Base-by-base conservation (phyloP, 768 basidiomycete genomes). In the Leccinum olivaceopallidum region DNA sequence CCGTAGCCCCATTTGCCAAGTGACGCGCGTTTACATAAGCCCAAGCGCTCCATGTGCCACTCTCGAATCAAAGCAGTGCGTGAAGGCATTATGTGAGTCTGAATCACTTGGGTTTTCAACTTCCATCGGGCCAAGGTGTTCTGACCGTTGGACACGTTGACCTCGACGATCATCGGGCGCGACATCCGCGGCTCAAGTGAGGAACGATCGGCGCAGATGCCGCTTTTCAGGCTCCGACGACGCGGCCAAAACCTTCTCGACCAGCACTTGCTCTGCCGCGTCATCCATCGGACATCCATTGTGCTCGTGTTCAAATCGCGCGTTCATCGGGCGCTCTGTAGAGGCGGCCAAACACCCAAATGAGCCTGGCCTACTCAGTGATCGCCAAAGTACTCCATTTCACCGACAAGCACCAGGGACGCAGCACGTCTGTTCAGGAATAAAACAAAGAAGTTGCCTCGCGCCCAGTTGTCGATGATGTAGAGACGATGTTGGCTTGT, bases 161-260 rank as follows among this genome's bases (percentile, higher is more conserved):
- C 22, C 57, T 30, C 20, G n/a, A 37, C 16, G 39, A 61, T 53
- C 39, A n/a, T 24, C n/a, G 57, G 61, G 14, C 61, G 12, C 34
- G 34, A 34, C 34, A 34, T 34, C 34, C 34, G 34, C 34, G 12
- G 34, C 34, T 34, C 12, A 13, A 34, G 34, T 12, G 34, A 34
- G 34, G 12, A 34, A 34, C 12, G 34, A 34, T 34, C 34, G 34
- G 34, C 12, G 34, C 12, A 34, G 34, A 34, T 34, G 12, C 34
- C 12, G 34, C 34, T 34, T 34, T 34, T 34, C 34, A 34, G 34
- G 34, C 34, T 34, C 34, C 34, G 34, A 5, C 34, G 34, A 34
- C 5, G 34, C 34, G 5, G 34, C 12, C 32, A 32, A 32, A 32
- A 12, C 10, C 32, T 32, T 32, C 32, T 32, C 32, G 32, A 32